phyloP scores from a whole-genome alignment of 148 eudicot genomes.

The Persicaria maculosa region DNA sequence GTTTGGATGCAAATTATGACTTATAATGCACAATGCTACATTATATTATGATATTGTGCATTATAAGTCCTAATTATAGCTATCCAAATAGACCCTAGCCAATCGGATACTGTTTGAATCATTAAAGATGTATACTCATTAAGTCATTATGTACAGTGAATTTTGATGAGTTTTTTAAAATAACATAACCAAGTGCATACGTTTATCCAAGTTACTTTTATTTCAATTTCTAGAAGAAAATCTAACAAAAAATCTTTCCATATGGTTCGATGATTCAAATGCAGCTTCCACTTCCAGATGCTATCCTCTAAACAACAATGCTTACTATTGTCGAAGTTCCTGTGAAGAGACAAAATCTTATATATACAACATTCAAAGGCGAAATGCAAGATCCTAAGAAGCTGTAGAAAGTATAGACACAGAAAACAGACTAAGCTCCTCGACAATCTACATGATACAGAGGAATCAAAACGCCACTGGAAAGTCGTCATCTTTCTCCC shows the following conservation, averaged over 20 bases:
- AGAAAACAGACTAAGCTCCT: background rate
- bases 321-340: background rate
- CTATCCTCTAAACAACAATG: background rate
- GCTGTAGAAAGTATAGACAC: conserved; percentile 12
- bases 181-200: background rate
- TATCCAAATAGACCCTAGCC: no score
- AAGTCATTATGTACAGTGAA: no score
- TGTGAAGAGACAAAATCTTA: conserved; percentile 8
- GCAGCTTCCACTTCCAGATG: background rate
- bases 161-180: no score
- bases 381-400: conserved; percentile 8
- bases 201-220: background rate
- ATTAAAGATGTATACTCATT: no score
- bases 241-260: background rate
- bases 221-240: background rate
- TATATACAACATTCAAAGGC: conserved; percentile 8
- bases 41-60: no score
- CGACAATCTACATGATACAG: background rate
- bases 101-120: no score
- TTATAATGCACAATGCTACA: no score
- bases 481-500: conserved; percentile 34
- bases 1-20: no score
- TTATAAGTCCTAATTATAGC: no score
- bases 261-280: background rate
- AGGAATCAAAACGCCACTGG: background rate